Evolutionary conservation across 345 rosid species (phyloP).

Genomic region (Heritiera fomes): DNA sequence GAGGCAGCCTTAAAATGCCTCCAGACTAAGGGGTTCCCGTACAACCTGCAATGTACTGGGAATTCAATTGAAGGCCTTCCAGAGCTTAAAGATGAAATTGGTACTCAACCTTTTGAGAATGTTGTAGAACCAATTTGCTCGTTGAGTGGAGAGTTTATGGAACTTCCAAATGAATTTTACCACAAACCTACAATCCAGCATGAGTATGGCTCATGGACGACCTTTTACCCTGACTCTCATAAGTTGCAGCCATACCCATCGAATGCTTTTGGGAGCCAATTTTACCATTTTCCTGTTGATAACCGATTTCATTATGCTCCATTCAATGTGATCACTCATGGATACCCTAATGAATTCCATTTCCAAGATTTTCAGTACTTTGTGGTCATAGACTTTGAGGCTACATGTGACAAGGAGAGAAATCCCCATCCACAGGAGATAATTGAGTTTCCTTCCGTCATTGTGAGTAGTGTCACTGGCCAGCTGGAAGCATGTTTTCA

Average conservation of each 20-base stretch:
- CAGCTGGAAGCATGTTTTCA: slow-evolving; percentile 51
- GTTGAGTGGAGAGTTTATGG: slow-evolving; percentile 36
- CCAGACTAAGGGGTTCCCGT: slow-evolving; percentile 46
- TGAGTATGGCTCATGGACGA: slow-evolving; percentile 42
- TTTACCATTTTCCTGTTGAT: slow-evolving; percentile 44
- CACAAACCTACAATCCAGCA: slow-evolving; percentile 41
- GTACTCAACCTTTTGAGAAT: slow-evolving; percentile 35
- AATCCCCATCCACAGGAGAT: slow-evolving; percentile 56
- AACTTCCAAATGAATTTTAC: slow-evolving; percentile 40
- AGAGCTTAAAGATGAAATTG: slow-evolving; percentile 42
- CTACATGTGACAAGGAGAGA: slow-evolving; percentile 51
- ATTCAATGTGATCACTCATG: slow-evolving; percentile 34
- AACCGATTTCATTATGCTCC: slow-evolving; percentile 46
- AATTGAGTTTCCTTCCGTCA: slow-evolving; percentile 55
- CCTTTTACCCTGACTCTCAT: slow-evolving; percentile 44
- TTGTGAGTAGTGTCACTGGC: slow-evolving; percentile 47
- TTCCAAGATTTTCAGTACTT: slow-evolving; percentile 57
- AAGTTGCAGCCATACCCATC: slow-evolving; percentile 41
- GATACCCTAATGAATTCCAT: slow-evolving; percentile 39
- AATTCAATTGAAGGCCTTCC: slow-evolving; percentile 40
- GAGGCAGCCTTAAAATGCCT: slow-evolving; percentile 57
- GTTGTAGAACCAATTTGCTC: slow-evolving; percentile 36
- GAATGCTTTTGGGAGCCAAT: slow-evolving; percentile 45
- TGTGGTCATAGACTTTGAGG: slow-evolving; percentile 62
- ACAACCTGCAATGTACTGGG: slow-evolving; percentile 35